Base-by-base conservation (phyloP, 2,329 filamentous ascomycete genomes). In the Leptodontidium sp. region DNA sequence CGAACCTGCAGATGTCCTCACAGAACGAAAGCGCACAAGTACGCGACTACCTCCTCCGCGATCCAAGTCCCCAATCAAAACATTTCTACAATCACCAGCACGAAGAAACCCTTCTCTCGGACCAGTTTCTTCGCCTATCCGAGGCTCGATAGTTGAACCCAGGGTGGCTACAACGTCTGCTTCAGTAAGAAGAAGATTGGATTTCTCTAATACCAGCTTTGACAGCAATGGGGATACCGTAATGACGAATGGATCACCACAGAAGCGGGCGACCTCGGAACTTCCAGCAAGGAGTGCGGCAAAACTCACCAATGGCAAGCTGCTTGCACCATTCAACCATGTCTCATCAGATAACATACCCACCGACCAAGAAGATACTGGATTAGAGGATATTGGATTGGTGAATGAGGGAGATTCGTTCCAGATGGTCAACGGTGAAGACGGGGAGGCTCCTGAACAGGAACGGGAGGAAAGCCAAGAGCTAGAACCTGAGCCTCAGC, bases 341-440 rank as follows among this genome's bases (percentile, higher is more conserved):
- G 24, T 65, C 9, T 67, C 68, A 14, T 53, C 52, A 58, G 29
- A 57, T n/a, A 61, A 64, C 55, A 32, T 29, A 26, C 49, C 47
- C 62, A 55, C 59, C 11, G 78, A 79, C 14, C 72, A 75, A 32
- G 71, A 80, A 49, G 74, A 77, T 50, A 66, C 59, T 12, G 74
- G 79, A 73, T 77, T 84, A 73, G 84, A 85, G n/a, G 67, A 73
- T 17, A 52, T 87, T 87, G 85, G 84, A 86, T 29, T 82, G 87
- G 66, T 85, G 80, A 65, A 71, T n/a, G 68, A 58, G 35, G 75
- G 75, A 24, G 71, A 75, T 43, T 73, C 71, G 12, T 67, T 71
- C 52, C 73, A 76, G 59, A 64, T 74, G 63, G 68, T 75, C 5
- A 67, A 70, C 59, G 66, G 59, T 32, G 74, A 73, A 40, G 72